phyloP scores from a whole-genome alignment of 129 eudicot species.

The Artemisia annua region DNA sequence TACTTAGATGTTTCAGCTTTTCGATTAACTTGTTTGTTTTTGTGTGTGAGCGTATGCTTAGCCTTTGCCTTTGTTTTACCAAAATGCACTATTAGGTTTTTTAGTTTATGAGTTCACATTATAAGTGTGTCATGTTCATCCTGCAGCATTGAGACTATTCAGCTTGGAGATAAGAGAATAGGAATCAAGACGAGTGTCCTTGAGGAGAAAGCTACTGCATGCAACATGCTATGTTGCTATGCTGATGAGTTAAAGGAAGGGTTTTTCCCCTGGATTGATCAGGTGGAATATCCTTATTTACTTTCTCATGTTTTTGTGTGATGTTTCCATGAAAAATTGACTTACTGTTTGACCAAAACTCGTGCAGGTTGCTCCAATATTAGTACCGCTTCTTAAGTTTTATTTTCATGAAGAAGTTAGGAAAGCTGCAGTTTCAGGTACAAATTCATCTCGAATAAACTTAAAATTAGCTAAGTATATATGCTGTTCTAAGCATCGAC shows the following conservation, averaged over 20 bases:
- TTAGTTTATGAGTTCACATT: neutral
- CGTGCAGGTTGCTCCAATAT: no score
- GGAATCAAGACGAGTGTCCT: constrained; percentile 96
- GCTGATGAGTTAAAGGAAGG: constrained; percentile 99
- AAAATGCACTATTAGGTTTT: neutral
- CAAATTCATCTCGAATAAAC: no score
- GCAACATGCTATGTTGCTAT: constrained; percentile 87
- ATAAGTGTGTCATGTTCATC: neutral
- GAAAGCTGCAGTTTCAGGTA: no score
- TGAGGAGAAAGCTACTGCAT: constrained; percentile 99
- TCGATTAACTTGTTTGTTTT: neutral
- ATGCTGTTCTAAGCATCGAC: no score
- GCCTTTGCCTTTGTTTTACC: neutral
- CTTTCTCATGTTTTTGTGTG: no score
- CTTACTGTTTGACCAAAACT: no score
- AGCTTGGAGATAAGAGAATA: constrained; percentile 94
- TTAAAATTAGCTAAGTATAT: no score
- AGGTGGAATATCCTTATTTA: constrained; percentile 38
- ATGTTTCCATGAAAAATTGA: no score
- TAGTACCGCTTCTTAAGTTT: no score
- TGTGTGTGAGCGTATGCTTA: neutral
- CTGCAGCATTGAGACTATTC: constrained; percentile 95
- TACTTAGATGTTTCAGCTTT: neutral
- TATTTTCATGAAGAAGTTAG: no score
- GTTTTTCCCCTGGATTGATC: constrained; percentile 97